These are phyloP conservation scores for Crithidia bombi DNA, from an alignment of 208 protist genomes.

Conservation along the genomic window DNA sequence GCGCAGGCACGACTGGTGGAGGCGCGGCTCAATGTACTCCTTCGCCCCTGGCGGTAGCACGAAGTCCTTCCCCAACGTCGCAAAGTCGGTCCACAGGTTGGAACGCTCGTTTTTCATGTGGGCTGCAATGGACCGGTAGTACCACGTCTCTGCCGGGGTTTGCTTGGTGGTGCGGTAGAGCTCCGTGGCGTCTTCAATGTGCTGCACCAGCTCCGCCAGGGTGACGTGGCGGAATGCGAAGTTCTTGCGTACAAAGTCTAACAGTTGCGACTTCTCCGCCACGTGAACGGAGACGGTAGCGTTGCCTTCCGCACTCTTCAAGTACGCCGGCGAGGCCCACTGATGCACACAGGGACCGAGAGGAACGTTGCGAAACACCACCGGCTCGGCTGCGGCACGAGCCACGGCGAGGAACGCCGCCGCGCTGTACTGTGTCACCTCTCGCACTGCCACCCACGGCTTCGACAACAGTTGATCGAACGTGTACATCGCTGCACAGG, in stretches of 20 bases:
- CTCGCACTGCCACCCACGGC: slow-evolving; percentile 45
- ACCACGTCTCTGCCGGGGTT: slow-evolving; percentile 68
- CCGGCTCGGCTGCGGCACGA: slow-evolving; percentile 38
- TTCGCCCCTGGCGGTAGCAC: slow-evolving; percentile 47
- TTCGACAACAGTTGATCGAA: slow-evolving; percentile 29
- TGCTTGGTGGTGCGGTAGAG: slow-evolving; percentile 8
- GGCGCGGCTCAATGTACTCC: slow-evolving; percentile 57
- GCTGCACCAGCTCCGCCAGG: slow-evolving; percentile 75
- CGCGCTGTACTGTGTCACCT: slow-evolving; percentile 38
- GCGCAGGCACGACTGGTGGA: slow-evolving; percentile 90
- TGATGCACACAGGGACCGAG: slow-evolving; percentile 61
- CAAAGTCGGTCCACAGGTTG: slow-evolving; percentile 89
- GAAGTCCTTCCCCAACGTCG: slow-evolving; percentile 73
- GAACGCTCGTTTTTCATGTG: slow-evolving; percentile 88
- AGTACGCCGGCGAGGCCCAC: slow-evolving; percentile 65
- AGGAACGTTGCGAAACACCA: slow-evolving; percentile 69
- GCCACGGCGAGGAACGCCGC: slow-evolving; percentile 49
- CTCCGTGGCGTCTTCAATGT: slow-evolving; percentile 45
- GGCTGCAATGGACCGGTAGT: slow-evolving; percentile 82
- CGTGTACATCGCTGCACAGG: slow-evolving; percentile 6
- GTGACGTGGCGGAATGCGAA: slow-evolving; percentile 82
- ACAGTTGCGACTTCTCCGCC: slow-evolving; percentile 41
- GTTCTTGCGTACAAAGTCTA: slow-evolving; percentile 94
- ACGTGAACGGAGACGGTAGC: slow-evolving; percentile 85
- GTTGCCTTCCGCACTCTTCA: slow-evolving; percentile 52